Percentiles rank a stretch among this genome's conserved stretches.
Conservation (phyloP, 768 basidiomycete genomes). For the Agaricus blazei region DNA sequence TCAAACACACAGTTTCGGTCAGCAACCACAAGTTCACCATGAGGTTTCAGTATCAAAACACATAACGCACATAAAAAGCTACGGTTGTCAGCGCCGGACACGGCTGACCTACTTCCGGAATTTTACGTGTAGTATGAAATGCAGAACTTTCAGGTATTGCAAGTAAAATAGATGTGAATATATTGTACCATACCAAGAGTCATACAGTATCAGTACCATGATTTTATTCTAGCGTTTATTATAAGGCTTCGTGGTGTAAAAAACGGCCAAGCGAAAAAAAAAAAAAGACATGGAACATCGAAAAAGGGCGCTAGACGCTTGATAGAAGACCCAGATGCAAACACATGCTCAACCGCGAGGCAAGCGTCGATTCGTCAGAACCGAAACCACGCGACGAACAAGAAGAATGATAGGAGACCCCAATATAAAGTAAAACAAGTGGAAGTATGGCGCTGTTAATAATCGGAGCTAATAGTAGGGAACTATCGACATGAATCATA, state of each 20-base stretch:
- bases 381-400: slow-evolving; percentile 5
- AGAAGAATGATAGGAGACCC: neutral
- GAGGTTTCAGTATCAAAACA: neutral
- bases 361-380: slow-evolving; percentile 1
- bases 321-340: neutral
- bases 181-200: neutral
- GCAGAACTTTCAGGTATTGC: neutral
- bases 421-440: slow-evolving; percentile 6
- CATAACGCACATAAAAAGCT: neutral
- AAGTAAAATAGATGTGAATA: neutral
- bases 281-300: neutral
- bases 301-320: neutral
- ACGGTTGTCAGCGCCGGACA: neutral
- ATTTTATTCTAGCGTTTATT: neutral
- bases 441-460: slow-evolving; percentile 8
- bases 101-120: neutral
- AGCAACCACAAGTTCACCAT: slow-evolving; percentile 3
- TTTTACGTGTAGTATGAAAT: neutral
- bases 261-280: neutral
- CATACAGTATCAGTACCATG: neutral
- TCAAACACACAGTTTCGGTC: neutral
- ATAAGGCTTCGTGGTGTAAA: neutral
- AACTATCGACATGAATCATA: slow-evolving; percentile 5
- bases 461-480: slow-evolving; percentile 10
- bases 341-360: neutral